These are phyloP conservation scores for Sphaerulina musiva DNA, from an alignment of 2,329 filamentous ascomycete species.

Conservation along the genomic window DNA sequence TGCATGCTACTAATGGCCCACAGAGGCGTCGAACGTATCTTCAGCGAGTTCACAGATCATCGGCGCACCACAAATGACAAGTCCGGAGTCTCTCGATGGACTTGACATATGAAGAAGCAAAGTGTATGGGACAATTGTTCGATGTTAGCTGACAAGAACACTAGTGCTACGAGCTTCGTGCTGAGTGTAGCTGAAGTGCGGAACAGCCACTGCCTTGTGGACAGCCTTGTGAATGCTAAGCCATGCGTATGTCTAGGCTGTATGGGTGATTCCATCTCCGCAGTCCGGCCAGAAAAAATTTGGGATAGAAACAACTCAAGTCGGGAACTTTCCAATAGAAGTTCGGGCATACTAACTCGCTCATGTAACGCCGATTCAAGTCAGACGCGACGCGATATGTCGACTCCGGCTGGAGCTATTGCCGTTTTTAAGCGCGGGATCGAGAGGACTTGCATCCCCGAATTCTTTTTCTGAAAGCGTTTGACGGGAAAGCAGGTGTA, in stretches of 20 bases:
- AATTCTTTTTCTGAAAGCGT: slow-evolving; percentile 6
- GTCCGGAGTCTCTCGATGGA: neutral
- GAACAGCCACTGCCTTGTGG: neutral
- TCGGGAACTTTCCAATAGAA: neutral
- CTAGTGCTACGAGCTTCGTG: neutral
- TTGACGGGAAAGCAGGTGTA: slow-evolving; percentile 12
- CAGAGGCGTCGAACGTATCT: neutral
- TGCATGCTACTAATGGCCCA: neutral
- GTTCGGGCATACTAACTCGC: neutral
- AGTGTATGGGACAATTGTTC: neutral
- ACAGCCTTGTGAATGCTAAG: neutral
- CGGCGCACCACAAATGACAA: neutral
- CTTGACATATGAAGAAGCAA: neutral
- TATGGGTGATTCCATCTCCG: too few species aligned
- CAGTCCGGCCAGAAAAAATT: too few species aligned
- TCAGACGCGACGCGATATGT: neutral
- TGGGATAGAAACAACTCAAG: neutral
- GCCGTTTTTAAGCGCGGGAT: slow-evolving; percentile 15
- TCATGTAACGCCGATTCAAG: neutral
- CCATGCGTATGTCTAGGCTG: neutral
- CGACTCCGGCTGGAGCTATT: neutral
- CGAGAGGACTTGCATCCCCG: slow-evolving; percentile 13
- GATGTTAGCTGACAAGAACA: too few species aligned
- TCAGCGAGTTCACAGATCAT: neutral
- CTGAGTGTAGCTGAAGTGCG: neutral